phyloP scores from a whole-genome alignment of 2,329 filamentous ascomycete genomes.

The Fusarium praegraminearum region DNA sequence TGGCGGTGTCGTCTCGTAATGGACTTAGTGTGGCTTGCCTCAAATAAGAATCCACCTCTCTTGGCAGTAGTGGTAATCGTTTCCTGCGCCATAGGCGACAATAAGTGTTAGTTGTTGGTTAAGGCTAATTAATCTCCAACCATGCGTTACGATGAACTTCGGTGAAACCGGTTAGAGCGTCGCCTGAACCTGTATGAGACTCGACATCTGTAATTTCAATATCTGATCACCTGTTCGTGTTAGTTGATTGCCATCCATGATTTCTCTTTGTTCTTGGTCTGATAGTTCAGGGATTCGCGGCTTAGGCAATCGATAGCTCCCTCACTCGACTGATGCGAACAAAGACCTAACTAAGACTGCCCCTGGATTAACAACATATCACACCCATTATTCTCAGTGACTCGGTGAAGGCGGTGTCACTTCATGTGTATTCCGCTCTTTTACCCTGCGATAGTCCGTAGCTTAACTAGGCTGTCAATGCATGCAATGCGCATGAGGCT shows the following conservation, averaged over 20 bases:
- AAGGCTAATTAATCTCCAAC: slow-evolving; percentile 45
- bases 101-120: slow-evolving; percentile 24
- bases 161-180: slow-evolving; percentile 42
- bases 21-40: slow-evolving; percentile 46
- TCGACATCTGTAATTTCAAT: slow-evolving; percentile 38
- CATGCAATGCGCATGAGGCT: slow-evolving; percentile 48
- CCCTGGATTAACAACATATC: slow-evolving; percentile 6
- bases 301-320: slow-evolving; percentile 25
- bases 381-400: slow-evolving; percentile 6
- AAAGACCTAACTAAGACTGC: slow-evolving; percentile 14
- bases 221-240: slow-evolving; percentile 36
- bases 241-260: slow-evolving; percentile 7
- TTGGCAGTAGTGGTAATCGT: slow-evolving; percentile 33
- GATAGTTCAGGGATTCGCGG: slow-evolving; percentile 19
- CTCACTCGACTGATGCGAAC: slow-evolving; percentile 23
- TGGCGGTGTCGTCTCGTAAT: slow-evolving; percentile 35
- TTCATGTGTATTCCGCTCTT: slow-evolving; percentile 21
- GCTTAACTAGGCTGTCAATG: slow-evolving; percentile 41
- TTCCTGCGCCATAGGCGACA: slow-evolving; percentile 31
- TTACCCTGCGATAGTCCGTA: slow-evolving; percentile 35
- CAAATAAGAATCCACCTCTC: slow-evolving; percentile 40
- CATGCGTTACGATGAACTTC: slow-evolving; percentile 41
- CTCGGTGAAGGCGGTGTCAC: slow-evolving; percentile 25
- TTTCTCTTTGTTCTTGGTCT: slow-evolving; percentile 32
- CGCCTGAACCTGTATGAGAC: slow-evolving; percentile 34